Percentiles rank a stretch among this genome's conserved stretches.
phyloP scores from a whole-genome alignment of 2,329 filamentous ascomycete genomes.

The Tympanopsis confertula region DNA sequence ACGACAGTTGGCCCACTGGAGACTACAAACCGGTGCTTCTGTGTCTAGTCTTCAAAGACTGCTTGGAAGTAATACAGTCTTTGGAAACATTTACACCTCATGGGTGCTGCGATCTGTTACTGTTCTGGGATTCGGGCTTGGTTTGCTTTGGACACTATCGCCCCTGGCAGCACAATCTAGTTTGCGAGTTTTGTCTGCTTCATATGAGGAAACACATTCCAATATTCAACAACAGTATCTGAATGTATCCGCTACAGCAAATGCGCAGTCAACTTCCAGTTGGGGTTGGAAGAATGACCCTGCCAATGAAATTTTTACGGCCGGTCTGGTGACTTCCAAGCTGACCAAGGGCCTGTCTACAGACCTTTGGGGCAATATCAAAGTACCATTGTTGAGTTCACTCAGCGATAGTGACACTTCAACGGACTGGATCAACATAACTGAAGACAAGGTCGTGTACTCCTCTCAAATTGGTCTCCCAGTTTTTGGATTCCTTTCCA shows the following conservation, averaged over 20 bases:
- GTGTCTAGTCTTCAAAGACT: slow-evolving; percentile 14
- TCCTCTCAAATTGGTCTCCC: no score
- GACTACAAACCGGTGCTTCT: slow-evolving; percentile 13
- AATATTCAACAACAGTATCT: slow-evolving; percentile 7
- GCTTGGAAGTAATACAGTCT: slow-evolving; percentile 16
- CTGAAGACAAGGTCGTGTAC: no score
- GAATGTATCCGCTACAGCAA: slow-evolving; percentile 7
- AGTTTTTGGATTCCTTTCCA: no score
- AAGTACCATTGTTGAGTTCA: slow-evolving; percentile 9
- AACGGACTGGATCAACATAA: background rate
- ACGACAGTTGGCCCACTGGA: slow-evolving; percentile 12
- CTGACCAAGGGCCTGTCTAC: slow-evolving; percentile 8
- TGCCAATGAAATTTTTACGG: slow-evolving; percentile 7
- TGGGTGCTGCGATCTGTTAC: slow-evolving; percentile 13
- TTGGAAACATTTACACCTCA: slow-evolving; percentile 12
- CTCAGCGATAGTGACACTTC: background rate
- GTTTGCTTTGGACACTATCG: slow-evolving; percentile 15
- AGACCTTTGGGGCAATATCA: slow-evolving; percentile 15
- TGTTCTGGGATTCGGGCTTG: slow-evolving; percentile 9
- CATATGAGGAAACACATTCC: slow-evolving; percentile 5
- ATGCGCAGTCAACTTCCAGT: slow-evolving; percentile 6
- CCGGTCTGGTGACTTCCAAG: slow-evolving; percentile 8
- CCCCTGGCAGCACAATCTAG: slow-evolving; percentile 16
- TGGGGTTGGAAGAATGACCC: slow-evolving; percentile 5
- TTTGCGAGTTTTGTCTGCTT: slow-evolving; percentile 9